These are phyloP conservation scores for Myriosclerotinia curreyana DNA, from an alignment of 2,329 filamentous ascomycete species.

Conservation along the genomic window DNA sequence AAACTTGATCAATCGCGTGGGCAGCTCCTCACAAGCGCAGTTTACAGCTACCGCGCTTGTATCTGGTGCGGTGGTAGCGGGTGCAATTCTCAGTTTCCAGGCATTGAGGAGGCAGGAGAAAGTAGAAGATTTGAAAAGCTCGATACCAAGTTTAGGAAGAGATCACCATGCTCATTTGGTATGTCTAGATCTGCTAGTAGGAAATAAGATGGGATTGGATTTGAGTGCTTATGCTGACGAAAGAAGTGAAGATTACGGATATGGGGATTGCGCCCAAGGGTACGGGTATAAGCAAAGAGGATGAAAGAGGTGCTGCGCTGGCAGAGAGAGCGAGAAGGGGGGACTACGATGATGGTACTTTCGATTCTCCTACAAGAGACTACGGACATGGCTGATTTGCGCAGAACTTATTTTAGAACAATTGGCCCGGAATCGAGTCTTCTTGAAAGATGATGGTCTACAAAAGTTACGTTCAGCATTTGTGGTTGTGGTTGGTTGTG, in stretches of 20 bases:
- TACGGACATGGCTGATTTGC: slow-evolving; percentile 18
- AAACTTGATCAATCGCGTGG: slow-evolving; percentile 34
- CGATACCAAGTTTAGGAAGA: slow-evolving; percentile 49
- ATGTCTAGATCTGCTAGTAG: slow-evolving; percentile 22
- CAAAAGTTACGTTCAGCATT: slow-evolving; percentile 76
- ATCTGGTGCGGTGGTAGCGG: slow-evolving; percentile 59
- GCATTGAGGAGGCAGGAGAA: slow-evolving; percentile 54
- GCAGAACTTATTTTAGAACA: slow-evolving; percentile 91
- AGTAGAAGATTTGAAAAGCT: slow-evolving; percentile 56
- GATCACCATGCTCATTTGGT: slow-evolving; percentile 43
- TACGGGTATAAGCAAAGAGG: slow-evolving; percentile 52
- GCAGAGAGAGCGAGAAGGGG: slow-evolving; percentile 59
- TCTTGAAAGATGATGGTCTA: slow-evolving; percentile 79
- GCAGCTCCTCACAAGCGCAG: slow-evolving; percentile 45
- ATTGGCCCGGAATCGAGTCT: slow-evolving; percentile 86
- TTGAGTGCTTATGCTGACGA: slow-evolving; percentile 39
- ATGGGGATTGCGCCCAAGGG: slow-evolving; percentile 43
- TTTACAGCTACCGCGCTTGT: slow-evolving; percentile 68
- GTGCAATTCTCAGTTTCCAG: slow-evolving; percentile 61
- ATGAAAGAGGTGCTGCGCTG: slow-evolving; percentile 56
- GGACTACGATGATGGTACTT: slow-evolving; percentile 56
- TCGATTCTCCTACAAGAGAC: background rate
- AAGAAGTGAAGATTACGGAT: slow-evolving; percentile 48
- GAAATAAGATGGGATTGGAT: slow-evolving; percentile 1
- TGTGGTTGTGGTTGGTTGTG: slow-evolving; percentile 86